Conservation (phyloP, 2,329 filamentous ascomycete species). For the Proliferodiscus dingleyae region DNA sequence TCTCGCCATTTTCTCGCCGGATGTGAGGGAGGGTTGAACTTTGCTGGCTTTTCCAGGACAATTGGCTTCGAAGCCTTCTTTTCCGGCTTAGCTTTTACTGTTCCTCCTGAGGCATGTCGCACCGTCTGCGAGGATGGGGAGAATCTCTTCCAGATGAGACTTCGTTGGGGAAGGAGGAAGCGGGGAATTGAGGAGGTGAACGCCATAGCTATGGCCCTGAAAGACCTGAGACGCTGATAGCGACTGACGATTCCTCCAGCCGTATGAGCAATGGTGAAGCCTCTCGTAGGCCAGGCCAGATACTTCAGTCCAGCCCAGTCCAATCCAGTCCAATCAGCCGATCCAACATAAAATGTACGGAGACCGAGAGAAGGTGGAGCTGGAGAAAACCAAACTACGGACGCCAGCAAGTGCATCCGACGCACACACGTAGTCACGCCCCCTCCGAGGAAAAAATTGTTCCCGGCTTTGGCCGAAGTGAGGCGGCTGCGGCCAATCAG, state of each 20-base stretch:
- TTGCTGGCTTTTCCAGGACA: constrained; percentile 79
- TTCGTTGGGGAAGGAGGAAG: constrained; percentile 62
- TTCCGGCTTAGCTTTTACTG: constrained; percentile 16
- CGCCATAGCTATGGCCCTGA: constrained; percentile 21
- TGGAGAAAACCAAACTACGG: not conserved
- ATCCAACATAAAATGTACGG: too few species aligned
- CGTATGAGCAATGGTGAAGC: too few species aligned
- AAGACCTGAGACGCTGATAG: not conserved
- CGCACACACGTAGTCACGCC: not conserved
- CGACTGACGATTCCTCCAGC: not conserved
- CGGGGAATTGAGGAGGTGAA: constrained; percentile 53
- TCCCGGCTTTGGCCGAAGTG: not conserved
- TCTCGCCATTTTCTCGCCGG: constrained; percentile 59
- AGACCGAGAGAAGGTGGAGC: too few species aligned
- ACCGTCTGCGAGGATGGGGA: constrained; percentile 22
- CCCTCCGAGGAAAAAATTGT: not conserved
- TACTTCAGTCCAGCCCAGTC: too few species aligned
- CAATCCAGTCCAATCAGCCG: too few species aligned
- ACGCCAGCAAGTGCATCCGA: not conserved
- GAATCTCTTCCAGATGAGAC: constrained; percentile 47
- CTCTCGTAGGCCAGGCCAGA: too few species aligned
- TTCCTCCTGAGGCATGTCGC: constrained; percentile 21
- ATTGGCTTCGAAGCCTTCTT: constrained; percentile 46
- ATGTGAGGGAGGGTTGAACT: constrained; percentile 91
- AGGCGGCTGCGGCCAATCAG: not conserved